These are phyloP conservation scores for Allantophomopsis cytisporea DNA, from an alignment of 2,329 filamentous ascomycete species.

Conservation along the genomic window DNA sequence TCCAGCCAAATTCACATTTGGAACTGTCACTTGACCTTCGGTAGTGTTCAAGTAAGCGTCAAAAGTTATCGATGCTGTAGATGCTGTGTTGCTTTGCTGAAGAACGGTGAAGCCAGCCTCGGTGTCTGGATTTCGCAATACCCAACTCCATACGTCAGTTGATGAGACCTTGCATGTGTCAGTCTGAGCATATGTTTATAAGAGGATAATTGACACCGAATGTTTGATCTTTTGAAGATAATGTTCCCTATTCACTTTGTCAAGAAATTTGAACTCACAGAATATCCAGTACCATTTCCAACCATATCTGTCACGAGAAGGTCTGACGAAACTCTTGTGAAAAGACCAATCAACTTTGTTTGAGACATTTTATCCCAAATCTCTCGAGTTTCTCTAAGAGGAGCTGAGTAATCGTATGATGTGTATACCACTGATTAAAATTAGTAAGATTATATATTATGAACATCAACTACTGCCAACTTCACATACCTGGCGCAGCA, in stretches of 20 bases:
- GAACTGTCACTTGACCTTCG: slow-evolving; percentile 24
- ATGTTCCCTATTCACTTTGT: neutral
- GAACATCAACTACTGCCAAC: slow-evolving; percentile 10
- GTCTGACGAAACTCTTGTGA: slow-evolving; percentile 34
- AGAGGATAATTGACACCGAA: neutral
- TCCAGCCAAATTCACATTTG: slow-evolving; percentile 33
- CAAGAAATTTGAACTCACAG: slow-evolving; percentile 10
- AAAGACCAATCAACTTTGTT: slow-evolving; percentile 38
- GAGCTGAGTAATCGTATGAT: slow-evolving; percentile 29
- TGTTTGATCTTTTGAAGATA: slow-evolving; percentile 11
- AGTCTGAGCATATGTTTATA: neutral
- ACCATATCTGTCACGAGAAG: slow-evolving; percentile 37
- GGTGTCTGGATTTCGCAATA: slow-evolving; percentile 34
- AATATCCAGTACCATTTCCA: slow-evolving; percentile 37
- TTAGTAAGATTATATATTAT: no score
- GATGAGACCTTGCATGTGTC: slow-evolving; percentile 16
- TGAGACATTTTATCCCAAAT: slow-evolving; percentile 37
- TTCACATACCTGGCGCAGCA: slow-evolving; percentile 4
- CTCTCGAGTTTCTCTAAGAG: slow-evolving; percentile 37
- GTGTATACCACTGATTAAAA: slow-evolving; percentile 33
- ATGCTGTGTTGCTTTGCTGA: slow-evolving; percentile 29
- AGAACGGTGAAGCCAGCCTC: slow-evolving; percentile 34
- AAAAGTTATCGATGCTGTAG: slow-evolving; percentile 28
- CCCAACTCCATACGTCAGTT: slow-evolving; percentile 32
- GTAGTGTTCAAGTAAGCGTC: slow-evolving; percentile 32